These are phyloP conservation scores for Prunus davidiana DNA, from an alignment of 306 rosid species.

Conservation along the genomic window DNA sequence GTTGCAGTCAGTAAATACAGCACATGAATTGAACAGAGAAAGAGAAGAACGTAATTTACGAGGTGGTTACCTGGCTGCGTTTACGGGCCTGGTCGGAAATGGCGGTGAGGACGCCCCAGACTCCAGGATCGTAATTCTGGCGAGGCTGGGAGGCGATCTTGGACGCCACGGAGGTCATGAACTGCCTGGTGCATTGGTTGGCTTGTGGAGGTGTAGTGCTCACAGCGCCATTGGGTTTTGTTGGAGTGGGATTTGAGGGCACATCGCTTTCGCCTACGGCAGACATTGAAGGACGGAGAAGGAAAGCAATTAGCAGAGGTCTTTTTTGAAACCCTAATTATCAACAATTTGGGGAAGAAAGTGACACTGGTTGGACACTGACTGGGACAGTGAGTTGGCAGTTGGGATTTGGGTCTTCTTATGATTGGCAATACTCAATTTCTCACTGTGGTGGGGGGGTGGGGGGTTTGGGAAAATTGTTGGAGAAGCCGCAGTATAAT, in stretches of 20 bases:
- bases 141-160: constrained; percentile 71
- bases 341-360: background rate
- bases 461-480: too few species aligned
- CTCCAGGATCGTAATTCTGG: constrained; percentile 55
- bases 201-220: background rate
- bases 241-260: background rate
- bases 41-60: background rate
- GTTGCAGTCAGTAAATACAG: background rate
- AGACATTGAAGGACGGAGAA: constrained; percentile 27
- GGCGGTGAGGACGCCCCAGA: constrained; percentile 95
- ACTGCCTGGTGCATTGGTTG: constrained; percentile 32
- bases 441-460: too few species aligned
- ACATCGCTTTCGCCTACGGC: constrained; percentile 26
- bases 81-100: constrained; percentile 82
- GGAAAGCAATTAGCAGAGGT: constrained; percentile 37
- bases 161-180: constrained; percentile 60
- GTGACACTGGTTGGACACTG: background rate
- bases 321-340: constrained; percentile 52
- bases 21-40: background rate
- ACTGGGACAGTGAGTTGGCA: background rate
- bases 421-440: background rate
- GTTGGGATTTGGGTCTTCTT: background rate
- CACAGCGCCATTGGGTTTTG: background rate
- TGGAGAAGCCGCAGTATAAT: too few species aligned
- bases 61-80: constrained; percentile 55